Evolutionary conservation across 106 monocot genomes (phyloP), one percentile per base, ranked within the genome.

Genomic region (Gastrodia elata): DNA sequence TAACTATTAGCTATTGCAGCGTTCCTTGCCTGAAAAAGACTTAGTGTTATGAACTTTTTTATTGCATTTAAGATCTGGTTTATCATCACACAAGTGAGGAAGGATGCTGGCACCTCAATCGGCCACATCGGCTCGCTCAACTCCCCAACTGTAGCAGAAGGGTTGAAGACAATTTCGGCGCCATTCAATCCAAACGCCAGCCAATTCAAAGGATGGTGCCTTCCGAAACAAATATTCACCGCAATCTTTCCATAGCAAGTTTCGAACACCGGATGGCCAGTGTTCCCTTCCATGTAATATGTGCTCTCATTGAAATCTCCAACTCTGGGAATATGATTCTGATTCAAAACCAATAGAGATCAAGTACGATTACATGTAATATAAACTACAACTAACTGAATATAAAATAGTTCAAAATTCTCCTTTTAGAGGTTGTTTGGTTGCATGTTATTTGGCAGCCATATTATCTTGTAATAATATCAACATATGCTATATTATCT

Each of bases 321-420:
- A 77, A 97, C 90, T 77, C 92, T 90, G 64, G 96, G 96, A 80
- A 97, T 97, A 73, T 97, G 96, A 84, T 97, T 97, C 96, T 97
- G 75, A 38, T 56, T 48, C 30, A 71, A 76, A 38, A 6, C 20
- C 24, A 52, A 52, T n/a, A 52, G 64, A 65, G 56, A 40, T 20
- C n/a, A n/a, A n/a, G n/a, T n/a, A n/a, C n/a, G 5, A 73, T 37
- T 22, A 39, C 2, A 40, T 61, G 3, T 26, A 39, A 22, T 38
- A 16, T 38, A 16, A 16, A 8, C 38, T 20, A 39, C 38, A 38
- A 38, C 4, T 39, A 38, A 69, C 52, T 52, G 20, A 52, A 42
- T n/a, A 52, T 46, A 67, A 37, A 18, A 67, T 20, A 38, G 36
- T 36, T 5, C 37, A 37, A 2, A 18, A 49, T 49, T n/a, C n/a